Base-by-base conservation (phyloP, 2,329 filamentous ascomycete species). In the Xylariaceae sp. region DNA sequence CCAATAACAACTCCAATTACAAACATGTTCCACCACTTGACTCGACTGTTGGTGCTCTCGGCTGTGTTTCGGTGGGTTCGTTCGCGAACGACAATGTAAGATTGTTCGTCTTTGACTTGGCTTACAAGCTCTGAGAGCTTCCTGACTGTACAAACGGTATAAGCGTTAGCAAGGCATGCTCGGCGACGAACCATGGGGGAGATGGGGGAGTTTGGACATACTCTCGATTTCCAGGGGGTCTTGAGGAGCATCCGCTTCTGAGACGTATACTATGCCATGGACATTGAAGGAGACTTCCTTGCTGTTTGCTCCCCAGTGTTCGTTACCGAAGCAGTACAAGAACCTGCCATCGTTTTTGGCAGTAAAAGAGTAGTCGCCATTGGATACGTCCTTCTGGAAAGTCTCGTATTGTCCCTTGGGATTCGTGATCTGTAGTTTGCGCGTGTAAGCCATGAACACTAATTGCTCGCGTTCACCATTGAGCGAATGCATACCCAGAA, bases 1-100 rank as follows among this genome's bases (percentile, higher is more conserved):
- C 86, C 89, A 52, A 94, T 76, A 49, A 98, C 79, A 38, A 97
- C 83, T 42, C 81, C 78, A 51, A 98, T 81, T 69, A 98, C 90
- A 68, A 97, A 97, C 57, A 97, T 79, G 67, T 93, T 96, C 93
- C 93, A 98, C 93, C 93, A 98, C 76, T 98, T 98, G 64, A 98
- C 93, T 53, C 93, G 80, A 55, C 82, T 79, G 68, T 98, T 98
- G 60, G 93, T 98, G 78, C 90, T 96, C 74, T 98, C 93, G 51
- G 93, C 93, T 9, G 93, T 98, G 73, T 98, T 98, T 64, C 93
- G 81, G 76, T 98, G 93, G 55, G 88, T 95, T 61, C 93, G 81
- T 73, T 98, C 93, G 56, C 93, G 86, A 44, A 97, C 72, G 49
- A 98, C 83, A 60, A 98, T 97, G 73, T 98, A 98, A 55, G 84